Evolutionary conservation across 2,329 filamentous ascomycete species (phyloP), one percentile per base, ranked within the genome.

Genomic region (Neocucurbitaria cava): DNA sequence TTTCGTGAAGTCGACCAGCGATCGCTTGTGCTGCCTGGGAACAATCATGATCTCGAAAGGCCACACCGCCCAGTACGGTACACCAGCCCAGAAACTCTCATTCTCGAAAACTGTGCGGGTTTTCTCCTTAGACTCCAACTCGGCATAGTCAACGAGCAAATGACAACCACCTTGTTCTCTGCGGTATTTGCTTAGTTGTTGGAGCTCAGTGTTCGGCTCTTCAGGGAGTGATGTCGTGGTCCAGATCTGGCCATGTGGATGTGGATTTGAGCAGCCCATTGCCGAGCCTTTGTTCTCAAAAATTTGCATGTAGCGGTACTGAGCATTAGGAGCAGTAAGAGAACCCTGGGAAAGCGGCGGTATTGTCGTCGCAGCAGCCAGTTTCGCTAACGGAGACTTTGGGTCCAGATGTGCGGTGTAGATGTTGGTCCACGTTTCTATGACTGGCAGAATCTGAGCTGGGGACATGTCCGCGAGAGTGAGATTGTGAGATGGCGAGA

Each of bases 201-300:
- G 79, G 18, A 96, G 79, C 76, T 99, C 95, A 38, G 89, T 85
- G 1, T 84, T 85, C 0, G 92, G 92, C 76, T 99, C 95, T 73
- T 98, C 93, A 0, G 95, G 95, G 64, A 97, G 80, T 6, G 88
- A 89, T 20, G 91, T 96, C 0, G 93, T 96, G 2, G 92, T 95
- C 95, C 95, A 99, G 59, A 97, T 84, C 76, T 99, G 95, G 54
- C 95, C 94, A 78, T 99, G 95, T 0, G 95, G 95, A 75, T 99
- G 95, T 0, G 95, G 95, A 75, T 99, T 99, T 1, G 94, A 98
- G 81, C 95, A 99, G 46, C 95, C 95, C 95, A 99, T 99, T 10
- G 94, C 92, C 1, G 90, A 87, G 46, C 95, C 95, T 79, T 99
- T 99, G 82, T 99, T 99, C 79, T 99, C 95, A 60, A 99, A 99